These are phyloP conservation scores for Metschnikowia cubensis DNA, from an alignment of 805 yeast species.

Conservation along the genomic window DNA sequence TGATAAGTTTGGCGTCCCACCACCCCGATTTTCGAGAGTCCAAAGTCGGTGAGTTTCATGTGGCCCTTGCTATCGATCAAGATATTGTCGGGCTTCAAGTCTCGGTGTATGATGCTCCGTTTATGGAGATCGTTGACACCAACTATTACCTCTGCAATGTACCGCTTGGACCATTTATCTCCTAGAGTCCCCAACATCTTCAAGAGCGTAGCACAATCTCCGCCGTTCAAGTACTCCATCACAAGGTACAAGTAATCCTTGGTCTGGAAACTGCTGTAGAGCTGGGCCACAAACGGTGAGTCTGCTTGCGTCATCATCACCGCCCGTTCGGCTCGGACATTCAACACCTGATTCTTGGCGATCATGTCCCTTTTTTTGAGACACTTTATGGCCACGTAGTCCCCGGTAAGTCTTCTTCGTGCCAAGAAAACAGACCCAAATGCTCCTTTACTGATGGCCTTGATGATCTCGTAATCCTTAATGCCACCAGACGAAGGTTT, in stretches of 20 bases:
- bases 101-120: conserved; percentile 90
- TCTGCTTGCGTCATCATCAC: conserved; percentile 97
- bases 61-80: conserved; percentile 86
- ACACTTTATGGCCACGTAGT: conserved; percentile 91
- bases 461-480: conserved; percentile 81
- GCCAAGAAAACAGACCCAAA: conserved; percentile 94
- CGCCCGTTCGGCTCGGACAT: conserved; percentile 92
- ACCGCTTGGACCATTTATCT: conserved; percentile 79
- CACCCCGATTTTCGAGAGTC: conserved; percentile 84
- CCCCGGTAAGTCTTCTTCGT: conserved; percentile 80
- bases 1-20: conserved; percentile 65
- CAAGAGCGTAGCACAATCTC: conserved; percentile 86
- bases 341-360: conserved; percentile 92
- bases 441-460: conserved; percentile 95
- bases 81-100: conserved; percentile 90
- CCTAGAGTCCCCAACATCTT: conserved; percentile 81
- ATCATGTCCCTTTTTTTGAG: conserved; percentile 92
- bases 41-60: conserved; percentile 91
- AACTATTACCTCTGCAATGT: conserved; percentile 83
- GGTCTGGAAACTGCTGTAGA: conserved; percentile 85
- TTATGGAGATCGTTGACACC: conserved; percentile 88
- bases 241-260: conserved; percentile 83
- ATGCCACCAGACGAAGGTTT: conserved; percentile 65
- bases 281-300: conserved; percentile 86
- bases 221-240: conserved; percentile 95